Percentiles rank a stretch among this genome's conserved stretches.
Conservation (phyloP, 768 basidiomycete species). For the Lentinus brumalis region DNA sequence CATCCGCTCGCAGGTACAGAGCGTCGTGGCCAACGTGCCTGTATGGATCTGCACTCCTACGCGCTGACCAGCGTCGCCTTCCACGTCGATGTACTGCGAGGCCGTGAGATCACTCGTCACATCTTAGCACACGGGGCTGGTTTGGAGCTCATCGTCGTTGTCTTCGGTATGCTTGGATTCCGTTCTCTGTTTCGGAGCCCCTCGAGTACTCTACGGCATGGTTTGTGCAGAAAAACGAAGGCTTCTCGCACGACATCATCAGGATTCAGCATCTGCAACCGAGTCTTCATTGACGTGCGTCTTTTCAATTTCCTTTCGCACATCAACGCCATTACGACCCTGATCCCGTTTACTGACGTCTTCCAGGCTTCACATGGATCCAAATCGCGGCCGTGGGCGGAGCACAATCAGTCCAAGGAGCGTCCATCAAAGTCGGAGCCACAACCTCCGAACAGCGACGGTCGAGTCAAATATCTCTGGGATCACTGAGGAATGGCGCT, state of each 20-base stretch:
- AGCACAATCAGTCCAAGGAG: constrained; percentile 26
- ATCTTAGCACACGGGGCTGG: constrained; percentile 20
- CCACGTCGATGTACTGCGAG: constrained; percentile 25
- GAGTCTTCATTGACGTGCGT: constrained; percentile 30
- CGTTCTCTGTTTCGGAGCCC: constrained; percentile 16
- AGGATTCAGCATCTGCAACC: constrained; percentile 28
- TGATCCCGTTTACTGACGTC: constrained; percentile 23
- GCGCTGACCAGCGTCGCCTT: constrained; percentile 26
- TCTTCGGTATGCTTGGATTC: constrained; percentile 29
- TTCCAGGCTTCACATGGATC: constrained; percentile 23
- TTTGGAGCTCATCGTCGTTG: constrained; percentile 26
- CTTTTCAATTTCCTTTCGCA: constrained; percentile 27
- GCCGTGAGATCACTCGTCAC: constrained; percentile 18
- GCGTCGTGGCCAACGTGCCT: constrained; percentile 31
- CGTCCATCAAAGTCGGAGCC: constrained; percentile 23
- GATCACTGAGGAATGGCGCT: constrained; percentile 32
- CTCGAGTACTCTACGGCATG: constrained; percentile 26
- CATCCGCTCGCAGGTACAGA: constrained; percentile 21
- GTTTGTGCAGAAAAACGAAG: constrained; percentile 22
- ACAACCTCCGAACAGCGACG: constrained; percentile 13
- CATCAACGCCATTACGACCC: constrained; percentile 32
- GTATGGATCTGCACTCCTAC: constrained; percentile 22
- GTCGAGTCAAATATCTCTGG: constrained; percentile 29
- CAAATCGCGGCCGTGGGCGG: constrained; percentile 28
- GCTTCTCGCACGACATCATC: constrained; percentile 30